Base-by-base conservation (phyloP, 2,329 filamentous ascomycete species). In the Arthrinium phaeospermum region DNA sequence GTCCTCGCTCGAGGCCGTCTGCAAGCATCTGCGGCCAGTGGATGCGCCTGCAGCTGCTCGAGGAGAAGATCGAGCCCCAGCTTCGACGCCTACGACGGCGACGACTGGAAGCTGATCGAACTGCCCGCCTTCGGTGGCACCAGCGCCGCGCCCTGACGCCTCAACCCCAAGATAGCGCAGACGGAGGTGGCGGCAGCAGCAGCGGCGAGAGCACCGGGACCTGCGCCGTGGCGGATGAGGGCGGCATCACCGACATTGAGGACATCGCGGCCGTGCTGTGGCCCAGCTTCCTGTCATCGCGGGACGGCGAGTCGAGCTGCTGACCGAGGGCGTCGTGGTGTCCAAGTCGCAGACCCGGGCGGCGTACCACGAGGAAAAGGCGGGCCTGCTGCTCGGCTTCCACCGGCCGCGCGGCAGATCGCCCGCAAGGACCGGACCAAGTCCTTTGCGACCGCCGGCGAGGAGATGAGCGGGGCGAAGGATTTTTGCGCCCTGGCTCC, bases 401-500 rank as follows among this genome's bases (percentile, higher is more conserved):
- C 69, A 73, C 64, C 72, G 72, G 72, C 72, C 14, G 69, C 69
- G 27, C 57, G 72, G 13, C 72, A 73, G 34, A 61, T 72, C 45
- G 67, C 53, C 45, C 68, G 71, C 14, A 67, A 53, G 61, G 71
- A 72, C 57, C 53, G 71, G 13, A 72, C 71, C 22, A 72, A 72
- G 57, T 70, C 68, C 30, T 70, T 72, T n/a, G 57, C 68, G 30
- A 72, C 71, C 53, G 69, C 24, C 24, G 71, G 68, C 34, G 71
- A 70, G 16, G 68, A 70, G 4, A n/a, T 47, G 41, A 30, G 19
- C 51, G 27, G 22, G 30, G 45, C 44, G 19, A 70, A 68, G 68
- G 57, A 27, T 72, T 72, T 72, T 72, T 70, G 68, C 71, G 34
- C 68, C 12, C 68, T 64, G 57, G 57, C 7, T 64, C 57, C 57